Evolutionary conservation across 208 protist species (phyloP), one percentile per base, ranked within the genome.

Genomic region (Crithidia sp.): DNA sequence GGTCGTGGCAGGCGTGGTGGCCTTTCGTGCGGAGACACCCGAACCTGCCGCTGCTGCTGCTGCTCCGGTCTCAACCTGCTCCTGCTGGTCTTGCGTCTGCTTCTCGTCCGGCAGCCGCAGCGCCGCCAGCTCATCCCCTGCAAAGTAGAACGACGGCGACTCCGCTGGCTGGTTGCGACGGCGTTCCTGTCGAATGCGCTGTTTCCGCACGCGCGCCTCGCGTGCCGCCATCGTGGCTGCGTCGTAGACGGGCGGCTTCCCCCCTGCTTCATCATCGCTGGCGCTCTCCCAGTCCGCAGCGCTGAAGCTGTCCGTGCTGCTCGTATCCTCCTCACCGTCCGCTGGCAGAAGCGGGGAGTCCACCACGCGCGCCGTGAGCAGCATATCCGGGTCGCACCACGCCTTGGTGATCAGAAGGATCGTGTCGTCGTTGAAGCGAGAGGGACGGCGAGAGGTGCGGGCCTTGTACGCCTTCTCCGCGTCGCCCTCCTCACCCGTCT

Each of bases 331-430:
- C 13, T 71, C 71, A 14, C 53, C 56, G 44, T 63, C 50, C 3
- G 49, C 43, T 0, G 67, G 43, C 37, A 82, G 45, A 4, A 58
- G 43, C 9, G 81, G 81, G 5, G 71, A 82, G 67, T 76, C 68
- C 0, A 86, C 54, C 12, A 71, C 8, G 54, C 43, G 73, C 9
- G 68, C 67, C 9, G 13, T 39, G n/a, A 47, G 76, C 8, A 86
- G 77, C 59, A 83, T 50, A 10, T 43, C n/a, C 13, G 71, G 63
- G 17, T 86, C 81, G 56, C 81, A 86, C 77, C 81, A 86, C 14
- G 75, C 59, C 47, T 70, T 71, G 5, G 81, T 86, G 57, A 86
- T 66, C 10, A 77, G 62, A 2, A 71, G 54, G 6, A 86, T 59
- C 10, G 59, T 54, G 0, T 17, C 55, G 4, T 67, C 65, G 8